phyloP scores from a whole-genome alignment of 1,139 yeast species.

The Barnettozyma hawaiiensis region DNA sequence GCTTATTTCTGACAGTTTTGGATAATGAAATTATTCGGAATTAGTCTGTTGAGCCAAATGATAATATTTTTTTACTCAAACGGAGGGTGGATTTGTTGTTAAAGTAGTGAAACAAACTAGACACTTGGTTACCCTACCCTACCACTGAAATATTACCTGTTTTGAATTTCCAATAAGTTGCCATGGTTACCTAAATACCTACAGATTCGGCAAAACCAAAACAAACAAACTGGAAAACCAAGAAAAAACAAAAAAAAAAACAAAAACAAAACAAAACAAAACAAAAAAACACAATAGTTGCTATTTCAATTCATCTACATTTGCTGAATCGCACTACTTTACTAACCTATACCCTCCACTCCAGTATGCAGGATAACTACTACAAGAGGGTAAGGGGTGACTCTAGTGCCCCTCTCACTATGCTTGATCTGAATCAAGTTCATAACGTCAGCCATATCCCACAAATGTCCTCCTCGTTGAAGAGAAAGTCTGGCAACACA shows the following conservation, averaged over 20 bases:
- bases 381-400: conserved; percentile 20
- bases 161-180: neutral
- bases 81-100: too few relatives aligned
- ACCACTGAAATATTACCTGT: neutral
- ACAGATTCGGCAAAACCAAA: conserved; percentile 2
- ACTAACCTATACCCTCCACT: neutral
- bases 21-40: too few relatives aligned
- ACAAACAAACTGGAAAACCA: conserved; percentile 6
- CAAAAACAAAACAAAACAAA: conserved; percentile 2
- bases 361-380: conserved; percentile 17
- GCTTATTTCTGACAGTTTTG: too few relatives aligned
- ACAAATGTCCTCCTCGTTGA: conserved; percentile 21
- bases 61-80: too few relatives aligned
- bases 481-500: conserved; percentile 19
- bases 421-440: conserved; percentile 24
- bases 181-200: conserved; percentile 2
- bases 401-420: conserved; percentile 17
- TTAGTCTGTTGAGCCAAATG: too few relatives aligned
- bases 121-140: neutral
- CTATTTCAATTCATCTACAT: neutral
- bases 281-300: neutral
- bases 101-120: too few relatives aligned
- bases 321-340: neutral
- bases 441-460: conserved; percentile 24
- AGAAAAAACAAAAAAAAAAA: neutral